These are phyloP conservation scores for Trametes sp. DNA, from an alignment of 1,284 basidiomycete genomes.

Conservation along the genomic window DNA sequence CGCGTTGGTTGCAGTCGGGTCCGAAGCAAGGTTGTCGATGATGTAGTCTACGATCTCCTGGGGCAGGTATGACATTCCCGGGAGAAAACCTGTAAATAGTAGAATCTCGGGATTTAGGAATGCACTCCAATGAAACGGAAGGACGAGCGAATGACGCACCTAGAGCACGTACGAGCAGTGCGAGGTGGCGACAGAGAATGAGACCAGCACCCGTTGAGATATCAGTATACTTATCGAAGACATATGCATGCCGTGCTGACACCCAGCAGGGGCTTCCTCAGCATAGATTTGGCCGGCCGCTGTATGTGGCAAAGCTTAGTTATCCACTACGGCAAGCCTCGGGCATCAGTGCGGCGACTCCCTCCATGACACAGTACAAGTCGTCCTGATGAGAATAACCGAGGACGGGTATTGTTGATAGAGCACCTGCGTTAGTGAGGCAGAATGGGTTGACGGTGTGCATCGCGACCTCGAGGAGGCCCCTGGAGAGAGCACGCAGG, in stretches of 20 bases:
- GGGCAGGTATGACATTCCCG: background rate
- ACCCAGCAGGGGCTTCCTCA: background rate
- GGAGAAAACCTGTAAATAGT: background rate
- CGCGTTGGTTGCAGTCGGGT: background rate
- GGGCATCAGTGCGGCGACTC: background rate
- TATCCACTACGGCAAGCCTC: background rate
- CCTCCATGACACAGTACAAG: background rate
- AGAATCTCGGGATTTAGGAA: too few relatives aligned
- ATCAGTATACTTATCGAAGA: background rate
- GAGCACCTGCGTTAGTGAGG: too few relatives aligned
- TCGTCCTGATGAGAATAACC: background rate
- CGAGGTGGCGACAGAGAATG: background rate
- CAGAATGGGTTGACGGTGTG: too few relatives aligned
- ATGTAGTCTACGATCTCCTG: constrained; percentile 8
- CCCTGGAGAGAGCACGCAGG: too few relatives aligned
- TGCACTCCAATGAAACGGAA: background rate
- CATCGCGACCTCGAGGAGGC: too few relatives aligned
- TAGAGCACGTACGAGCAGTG: background rate
- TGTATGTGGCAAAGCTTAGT: background rate
- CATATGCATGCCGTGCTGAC: background rate
- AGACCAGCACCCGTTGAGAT: background rate
- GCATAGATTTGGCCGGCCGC: background rate
- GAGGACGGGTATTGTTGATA: too few relatives aligned
- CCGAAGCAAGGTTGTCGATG: background rate
- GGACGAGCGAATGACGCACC: background rate